Evolutionary conservation across 176 grass and related monocot species (phyloP), one percentile per base, ranked within the genome.

Genomic region (Areca catechu): DNA sequence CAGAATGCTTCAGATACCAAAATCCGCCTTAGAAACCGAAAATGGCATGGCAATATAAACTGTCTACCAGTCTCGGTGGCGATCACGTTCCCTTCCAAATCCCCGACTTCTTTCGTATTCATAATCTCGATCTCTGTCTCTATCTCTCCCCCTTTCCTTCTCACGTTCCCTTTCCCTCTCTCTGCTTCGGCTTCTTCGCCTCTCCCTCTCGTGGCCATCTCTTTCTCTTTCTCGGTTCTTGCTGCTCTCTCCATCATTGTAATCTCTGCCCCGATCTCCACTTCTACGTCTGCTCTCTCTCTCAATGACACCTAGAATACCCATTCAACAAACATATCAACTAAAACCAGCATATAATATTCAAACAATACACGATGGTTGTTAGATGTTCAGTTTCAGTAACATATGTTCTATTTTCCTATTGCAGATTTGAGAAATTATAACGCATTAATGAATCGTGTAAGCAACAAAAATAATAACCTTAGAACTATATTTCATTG

Each of bases 171-270:
- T 64, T 51, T 71, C 75, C 30, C 82, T 69, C 22, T 82, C 82
- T 48, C 69, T 67, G 63, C 85, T 88, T 51, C 68, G 48, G 68
- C 77, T 81, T 15, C 86, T 64, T 48, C 54, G 77, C 18, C 74
- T 58, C 43, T 81, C 74, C 64, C 71, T 81, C n/a, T 66, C 75
- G 34, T 73, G 79, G 15, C 57, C 65, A 59, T 71, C 68, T 63
- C 89, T 89, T 19, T 71, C 68, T 63, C 89, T 89, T 19, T 82
- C 82, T 48, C 64, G 74, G 52, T 60, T 85, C 54, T 23, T 85
- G 56, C 19, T 62, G 70, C 71, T 77, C 12, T 77, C 84, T 24
- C 69, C 70, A 34, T 82, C 83, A 24, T 79, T 54, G 0, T 77
- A 57, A 20, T 79, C 78, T 54, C 74, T 88, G 23, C 66, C 29